Evolutionary conservation across 495 filamentous ascomycete genomes (phyloP).

Genomic region (Beverwykella pulmonaria): DNA sequence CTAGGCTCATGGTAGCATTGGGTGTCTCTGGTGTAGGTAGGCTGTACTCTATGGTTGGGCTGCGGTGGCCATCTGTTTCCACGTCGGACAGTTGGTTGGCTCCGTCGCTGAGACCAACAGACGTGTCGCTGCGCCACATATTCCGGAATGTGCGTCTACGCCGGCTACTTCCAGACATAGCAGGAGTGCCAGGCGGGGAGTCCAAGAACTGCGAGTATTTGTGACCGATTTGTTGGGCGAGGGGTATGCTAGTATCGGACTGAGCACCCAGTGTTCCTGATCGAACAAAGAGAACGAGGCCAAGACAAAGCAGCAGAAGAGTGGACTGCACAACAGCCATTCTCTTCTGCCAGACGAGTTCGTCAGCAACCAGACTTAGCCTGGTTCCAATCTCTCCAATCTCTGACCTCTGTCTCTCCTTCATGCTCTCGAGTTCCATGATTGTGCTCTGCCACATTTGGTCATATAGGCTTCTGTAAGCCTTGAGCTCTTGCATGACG

Average conservation of each 20-base stretch:
- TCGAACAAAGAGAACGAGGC: constrained; percentile 78
- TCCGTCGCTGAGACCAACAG: constrained; percentile 36
- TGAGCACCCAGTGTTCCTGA: constrained; percentile 48
- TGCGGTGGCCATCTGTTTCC: constrained; percentile 46
- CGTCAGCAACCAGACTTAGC: constrained; percentile 84
- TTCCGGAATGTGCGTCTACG: constrained; percentile 24
- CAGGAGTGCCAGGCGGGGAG: constrained; percentile 52
- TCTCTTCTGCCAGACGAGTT: constrained; percentile 93
- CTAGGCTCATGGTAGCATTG: neutral
- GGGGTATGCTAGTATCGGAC: constrained; percentile 54
- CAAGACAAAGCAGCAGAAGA: constrained; percentile 83
- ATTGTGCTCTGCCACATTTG: constrained; percentile 95
- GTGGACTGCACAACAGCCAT: constrained; percentile 88
- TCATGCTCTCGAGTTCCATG: constrained; percentile 84
- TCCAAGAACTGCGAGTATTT: constrained; percentile 47
- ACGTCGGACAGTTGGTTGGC: constrained; percentile 46
- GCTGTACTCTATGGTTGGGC: constrained; percentile 49
- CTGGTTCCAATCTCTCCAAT: constrained; percentile 78
- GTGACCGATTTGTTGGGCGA: constrained; percentile 54
- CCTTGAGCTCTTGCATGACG: constrained; percentile 79
- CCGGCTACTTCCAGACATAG: constrained; percentile 43
- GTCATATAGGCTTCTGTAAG: constrained; percentile 84
- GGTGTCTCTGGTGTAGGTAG: constrained; percentile 25
- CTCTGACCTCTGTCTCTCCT: constrained; percentile 77
- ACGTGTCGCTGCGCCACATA: constrained; percentile 38